Conservation (phyloP, 352 stramenopile species). For the Globisporangium lucens region DNA sequence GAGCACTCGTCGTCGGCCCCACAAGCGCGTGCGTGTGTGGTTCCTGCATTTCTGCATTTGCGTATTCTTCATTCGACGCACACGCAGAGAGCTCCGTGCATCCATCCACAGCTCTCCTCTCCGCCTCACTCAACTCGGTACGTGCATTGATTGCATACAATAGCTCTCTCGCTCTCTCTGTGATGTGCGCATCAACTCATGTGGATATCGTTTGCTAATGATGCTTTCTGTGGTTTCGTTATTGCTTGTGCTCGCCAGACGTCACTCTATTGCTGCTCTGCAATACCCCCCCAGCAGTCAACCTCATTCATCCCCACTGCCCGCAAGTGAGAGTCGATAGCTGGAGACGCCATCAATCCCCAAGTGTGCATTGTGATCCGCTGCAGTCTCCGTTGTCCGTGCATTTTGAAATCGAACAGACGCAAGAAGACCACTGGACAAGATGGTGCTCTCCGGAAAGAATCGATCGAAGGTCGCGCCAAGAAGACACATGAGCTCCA, state of each 20-base stretch:
- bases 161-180: not conserved
- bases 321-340: not conserved
- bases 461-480: slow-evolving; percentile 42
- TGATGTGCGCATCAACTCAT: not conserved
- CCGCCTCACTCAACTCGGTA: not conserved
- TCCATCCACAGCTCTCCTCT: not conserved
- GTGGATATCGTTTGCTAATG: not conserved
- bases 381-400: not conserved
- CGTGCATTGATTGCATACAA: not conserved
- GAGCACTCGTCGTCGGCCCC: not conserved
- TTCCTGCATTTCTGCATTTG: slow-evolving; percentile 4
- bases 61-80: slow-evolving; percentile 3
- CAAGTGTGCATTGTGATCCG: not conserved
- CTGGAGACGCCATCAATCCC: not conserved
- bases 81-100: not conserved
- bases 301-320: not conserved
- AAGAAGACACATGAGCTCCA: slow-evolving; percentile 25
- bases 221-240: not conserved
- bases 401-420: not conserved
- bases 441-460: slow-evolving; percentile 20
- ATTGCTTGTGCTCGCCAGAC: not conserved
- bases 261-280: not conserved
- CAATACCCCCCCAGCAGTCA: not conserved
- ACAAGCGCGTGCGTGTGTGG: not conserved
- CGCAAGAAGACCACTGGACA: not conserved